Conservation (phyloP, 768 basidiomycete species). For the Lentinula boryana region DNA sequence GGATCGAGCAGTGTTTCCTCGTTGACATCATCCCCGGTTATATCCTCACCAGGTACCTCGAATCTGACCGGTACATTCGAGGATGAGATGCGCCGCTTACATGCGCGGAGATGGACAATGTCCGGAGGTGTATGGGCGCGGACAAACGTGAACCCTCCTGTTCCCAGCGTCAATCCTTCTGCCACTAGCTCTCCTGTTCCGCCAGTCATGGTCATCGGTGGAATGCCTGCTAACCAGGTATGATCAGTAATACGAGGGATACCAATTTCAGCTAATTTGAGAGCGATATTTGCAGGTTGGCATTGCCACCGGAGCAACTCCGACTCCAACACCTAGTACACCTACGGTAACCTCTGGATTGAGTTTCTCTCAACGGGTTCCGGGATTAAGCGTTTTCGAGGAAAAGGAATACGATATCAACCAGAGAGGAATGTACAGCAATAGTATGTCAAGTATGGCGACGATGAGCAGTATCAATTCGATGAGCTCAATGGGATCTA, state of each 20-base stretch:
- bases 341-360: neutral
- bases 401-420: slow-evolving; percentile 75
- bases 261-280: neutral
- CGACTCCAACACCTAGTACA: slow-evolving; percentile 1
- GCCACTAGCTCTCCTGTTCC: neutral
- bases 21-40: neutral
- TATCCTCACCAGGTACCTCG: slow-evolving; percentile 3
- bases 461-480: neutral
- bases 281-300: neutral
- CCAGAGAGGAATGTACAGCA: neutral
- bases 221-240: neutral
- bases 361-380: slow-evolving; percentile 7
- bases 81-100: slow-evolving; percentile 68
- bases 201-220: neutral
- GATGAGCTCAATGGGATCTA: neutral
- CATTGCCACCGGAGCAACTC: neutral
- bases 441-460: neutral
- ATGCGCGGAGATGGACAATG: slow-evolving; percentile 70
- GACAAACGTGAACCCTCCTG: slow-evolving; percentile 28
- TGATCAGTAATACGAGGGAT: neutral
- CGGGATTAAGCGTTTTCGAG: slow-evolving; percentile 53
- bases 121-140: slow-evolving; percentile 53
- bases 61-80: slow-evolving; percentile 59
- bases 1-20: slow-evolving; percentile 7
- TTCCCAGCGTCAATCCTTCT: neutral